phyloP scores from a whole-genome alignment of 305 asterid species.

The Fraxinus platypoda region DNA sequence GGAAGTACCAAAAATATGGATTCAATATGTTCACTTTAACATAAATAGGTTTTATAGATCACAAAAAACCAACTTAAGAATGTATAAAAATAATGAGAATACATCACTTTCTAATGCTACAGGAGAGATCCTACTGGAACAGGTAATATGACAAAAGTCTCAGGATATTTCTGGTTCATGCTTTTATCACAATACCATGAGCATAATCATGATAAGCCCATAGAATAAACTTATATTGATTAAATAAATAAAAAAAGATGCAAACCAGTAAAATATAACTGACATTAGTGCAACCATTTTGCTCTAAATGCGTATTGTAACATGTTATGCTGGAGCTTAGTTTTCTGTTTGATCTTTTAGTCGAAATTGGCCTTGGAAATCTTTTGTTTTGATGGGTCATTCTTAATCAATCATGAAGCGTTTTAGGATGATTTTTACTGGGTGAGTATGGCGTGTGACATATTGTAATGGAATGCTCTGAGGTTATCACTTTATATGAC shows the following conservation, averaged over 20 bases:
- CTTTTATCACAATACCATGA: background rate
- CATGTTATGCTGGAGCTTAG: background rate
- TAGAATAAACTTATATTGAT: background rate
- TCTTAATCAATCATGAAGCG: background rate
- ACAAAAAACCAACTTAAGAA: background rate
- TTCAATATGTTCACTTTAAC: background rate
- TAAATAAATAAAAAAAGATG: background rate
- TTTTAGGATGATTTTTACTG: background rate
- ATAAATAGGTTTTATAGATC: background rate
- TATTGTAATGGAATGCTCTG: background rate
- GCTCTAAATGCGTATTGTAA: background rate
- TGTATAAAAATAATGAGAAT: background rate
- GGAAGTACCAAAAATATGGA: background rate
- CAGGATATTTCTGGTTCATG: background rate
- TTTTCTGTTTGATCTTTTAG: background rate
- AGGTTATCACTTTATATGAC: background rate
- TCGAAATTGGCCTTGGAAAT: background rate
- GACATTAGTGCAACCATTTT: background rate
- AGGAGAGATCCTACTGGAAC: background rate
- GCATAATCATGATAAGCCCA: background rate
- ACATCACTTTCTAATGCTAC: background rate
- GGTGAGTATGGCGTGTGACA: background rate
- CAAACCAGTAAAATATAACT: background rate
- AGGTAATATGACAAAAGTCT: background rate
- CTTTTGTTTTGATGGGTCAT: background rate